phyloP scores from a whole-genome alignment of 202 grass and related monocot genomes.

The Saccharum hybrid region DNA sequence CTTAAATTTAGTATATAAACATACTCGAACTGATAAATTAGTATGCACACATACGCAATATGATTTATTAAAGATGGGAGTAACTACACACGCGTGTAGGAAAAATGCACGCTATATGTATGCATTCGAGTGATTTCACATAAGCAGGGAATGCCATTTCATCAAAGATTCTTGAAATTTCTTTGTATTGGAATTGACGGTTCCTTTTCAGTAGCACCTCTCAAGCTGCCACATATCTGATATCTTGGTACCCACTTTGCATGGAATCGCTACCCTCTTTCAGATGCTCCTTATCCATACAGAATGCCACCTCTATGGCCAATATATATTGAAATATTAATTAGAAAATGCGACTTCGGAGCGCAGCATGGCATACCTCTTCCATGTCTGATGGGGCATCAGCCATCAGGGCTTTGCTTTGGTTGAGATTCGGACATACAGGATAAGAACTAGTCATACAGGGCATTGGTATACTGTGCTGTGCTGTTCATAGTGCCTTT shows the following conservation, averaged over 20 bases:
- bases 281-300: slow-evolving; percentile 58
- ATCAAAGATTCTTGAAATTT: slow-evolving; percentile 23
- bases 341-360: slow-evolving; percentile 45
- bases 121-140: slow-evolving; percentile 13
- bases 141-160: slow-evolving; percentile 11
- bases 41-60: too few relatives aligned
- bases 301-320: slow-evolving; percentile 39
- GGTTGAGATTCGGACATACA: slow-evolving; percentile 42
- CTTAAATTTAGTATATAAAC: too few relatives aligned
- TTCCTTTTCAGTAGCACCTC: slow-evolving; percentile 46
- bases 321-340: background rate
- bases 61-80: too few relatives aligned
- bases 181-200: background rate
- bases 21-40: too few relatives aligned
- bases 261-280: slow-evolving; percentile 49
- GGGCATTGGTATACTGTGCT: slow-evolving; percentile 8
- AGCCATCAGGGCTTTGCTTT: slow-evolving; percentile 28
- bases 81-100: too few relatives aligned
- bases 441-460: slow-evolving; percentile 43
- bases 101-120: too few relatives aligned
- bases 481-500: slow-evolving; percentile 10
- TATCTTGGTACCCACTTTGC: slow-evolving; percentile 52
- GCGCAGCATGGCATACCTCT: slow-evolving; percentile 51
- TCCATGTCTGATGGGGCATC: slow-evolving; percentile 41
- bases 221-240: slow-evolving; percentile 49